Evolutionary conservation across 2,329 filamentous ascomycete species (phyloP), one percentile per base, ranked within the genome.

Genomic region (Shiraia sp.): DNA sequence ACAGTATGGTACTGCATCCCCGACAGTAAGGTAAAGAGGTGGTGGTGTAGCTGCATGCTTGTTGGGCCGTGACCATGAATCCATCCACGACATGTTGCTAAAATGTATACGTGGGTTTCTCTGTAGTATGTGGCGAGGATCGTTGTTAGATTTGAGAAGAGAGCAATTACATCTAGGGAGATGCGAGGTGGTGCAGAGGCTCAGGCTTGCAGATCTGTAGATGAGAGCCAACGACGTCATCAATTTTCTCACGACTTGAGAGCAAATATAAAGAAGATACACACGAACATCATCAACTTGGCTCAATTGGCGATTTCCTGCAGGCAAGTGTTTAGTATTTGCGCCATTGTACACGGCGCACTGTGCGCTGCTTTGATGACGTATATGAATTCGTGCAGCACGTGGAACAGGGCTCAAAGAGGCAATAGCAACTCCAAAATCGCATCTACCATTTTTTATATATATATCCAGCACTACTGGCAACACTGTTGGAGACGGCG

Each of bases 1-100:
- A 51, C 79, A 82, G 58, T 83, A 83, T 1, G 76, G 74, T 0
- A 75, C 76, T 17, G 69, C 60, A 33, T 79, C 76, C 30, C 73
- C 72, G 2, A 67, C 57, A 1, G 69, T 69, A 17, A 83, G 68
- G 53, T 83, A 84, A 34, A 76, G 74, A 0, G 80, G 80, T 8
- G 77, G 74, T 9, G 79, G 80, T 1, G 67, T 69, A 24, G 70
- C 59, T 24, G 68, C 58, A 31, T 64, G 60, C 47, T 75, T 74
- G 26, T 61, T 63, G 1, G 71, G 71, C 10, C 72, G 67, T 2
- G 71, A 73, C 70, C 73, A 76, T 3, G 70, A 72, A 59, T 75
- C 74, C 74, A 76, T 77, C 73, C 73, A 76, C 22, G 67, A 71
- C 74, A 76, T 76, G 25, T 36, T 70, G 49, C 34, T 40, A 30